Percentiles rank a stretch among this genome's conserved stretches.
phyloP scores from a whole-genome alignment of 2,329 filamentous ascomycete species.

The Exophiala sp. region DNA sequence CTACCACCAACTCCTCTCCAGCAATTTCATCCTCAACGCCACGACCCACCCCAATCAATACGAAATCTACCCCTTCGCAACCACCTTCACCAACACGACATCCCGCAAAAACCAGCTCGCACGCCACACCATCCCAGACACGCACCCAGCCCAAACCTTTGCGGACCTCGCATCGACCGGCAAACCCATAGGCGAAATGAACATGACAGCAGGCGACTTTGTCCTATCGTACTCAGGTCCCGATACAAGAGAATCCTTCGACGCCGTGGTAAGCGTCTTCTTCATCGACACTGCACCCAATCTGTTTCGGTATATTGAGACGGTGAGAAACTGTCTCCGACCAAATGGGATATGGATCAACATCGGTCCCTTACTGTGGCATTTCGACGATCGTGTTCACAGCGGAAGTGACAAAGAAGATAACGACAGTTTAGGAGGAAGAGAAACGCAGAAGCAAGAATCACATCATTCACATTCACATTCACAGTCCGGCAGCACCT shows the following conservation, averaged over 20 bases:
- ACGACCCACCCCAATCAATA: conserved; percentile 61
- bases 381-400: conserved; percentile 75
- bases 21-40: conserved; percentile 55
- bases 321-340: conserved; percentile 72
- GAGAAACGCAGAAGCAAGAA: conserved; percentile 21
- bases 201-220: conserved; percentile 92
- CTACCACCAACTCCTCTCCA: conserved; percentile 91
- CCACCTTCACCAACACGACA: conserved; percentile 82
- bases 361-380: conserved; percentile 87
- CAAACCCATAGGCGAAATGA: conserved; percentile 64
- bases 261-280: conserved; percentile 86
- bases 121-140: conserved; percentile 72
- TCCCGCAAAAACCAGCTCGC: conserved; percentile 71
- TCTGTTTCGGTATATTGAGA: conserved; percentile 81
- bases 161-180: conserved; percentile 28
- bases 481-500: neutral
- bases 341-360: conserved; percentile 82
- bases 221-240: conserved; percentile 71
- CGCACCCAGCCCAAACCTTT: conserved; percentile 64
- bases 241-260: conserved; percentile 61
- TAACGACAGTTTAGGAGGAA: conserved; percentile 4
- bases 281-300: conserved; percentile 98
- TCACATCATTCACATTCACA: conserved; percentile 30
- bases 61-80: conserved; percentile 77
- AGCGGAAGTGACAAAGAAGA: conserved; percentile 45